Evolutionary conservation across 2,329 filamentous ascomycete species (phyloP), one percentile per base, ranked within the genome.

Genomic region (Truncatella angustata): DNA sequence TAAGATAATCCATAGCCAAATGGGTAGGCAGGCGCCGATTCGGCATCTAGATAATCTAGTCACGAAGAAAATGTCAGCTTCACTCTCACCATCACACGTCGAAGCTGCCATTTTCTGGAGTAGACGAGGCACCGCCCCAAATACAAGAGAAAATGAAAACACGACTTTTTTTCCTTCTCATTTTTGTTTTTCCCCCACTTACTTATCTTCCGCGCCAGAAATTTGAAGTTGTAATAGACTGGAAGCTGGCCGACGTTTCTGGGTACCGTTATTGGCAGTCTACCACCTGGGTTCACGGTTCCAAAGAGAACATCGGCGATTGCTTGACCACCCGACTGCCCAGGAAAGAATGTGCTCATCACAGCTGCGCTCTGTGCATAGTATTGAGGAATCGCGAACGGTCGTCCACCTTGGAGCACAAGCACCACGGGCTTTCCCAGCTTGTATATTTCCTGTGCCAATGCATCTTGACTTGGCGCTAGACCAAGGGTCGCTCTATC

Each of bases 341-440:
- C 58, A 3, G 67, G 63, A 57, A 72, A 65, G 56, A 71, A 72
- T 0, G 70, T 60, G 50, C 63, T 67, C 5, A 76, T 39, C 0
- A 74, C 73, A 1, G 73, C 73, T 0, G 68, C 66, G 37, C 70
- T 68, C 43, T 64, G 57, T 14, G 57, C 58, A 50, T 76, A 76
- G 53, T 67, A 69, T 5, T 69, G 67, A n/a, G 67, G 67, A n/a
- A 73, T 68, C 0, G 68, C 68, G 52, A 74, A 73, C 0, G 69
- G 73, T 5, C 73, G 64, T 1, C 70, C 73, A 2, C 73, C 73
- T 52, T 74, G 65, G 1, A 76, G 62, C 4, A 75, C 60, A 3
- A 76, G 60, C 4, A 75, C 59, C 2, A 75, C 68, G 1, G 72
- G 73, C 50, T 74, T 74, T 7, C 59, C 63, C 0, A 73, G 59